Conservation (phyloP, 2,329 filamentous ascomycete species). For the Phialemoniopsis sp. region DNA sequence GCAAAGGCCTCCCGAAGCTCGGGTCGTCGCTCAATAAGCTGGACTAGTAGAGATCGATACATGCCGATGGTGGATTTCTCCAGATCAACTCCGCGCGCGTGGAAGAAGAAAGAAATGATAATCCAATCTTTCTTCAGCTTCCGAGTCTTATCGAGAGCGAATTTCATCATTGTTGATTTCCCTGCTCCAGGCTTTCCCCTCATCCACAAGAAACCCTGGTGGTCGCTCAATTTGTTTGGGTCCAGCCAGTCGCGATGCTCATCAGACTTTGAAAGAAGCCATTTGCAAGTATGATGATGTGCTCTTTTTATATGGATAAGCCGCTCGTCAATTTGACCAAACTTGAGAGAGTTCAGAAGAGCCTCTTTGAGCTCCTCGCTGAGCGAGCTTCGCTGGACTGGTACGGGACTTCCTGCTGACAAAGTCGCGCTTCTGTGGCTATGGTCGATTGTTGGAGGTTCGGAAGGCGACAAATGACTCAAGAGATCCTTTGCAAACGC, state of each 20-base stretch:
- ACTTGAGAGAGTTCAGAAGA: constrained; percentile 11
- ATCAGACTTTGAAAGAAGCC: constrained; percentile 13
- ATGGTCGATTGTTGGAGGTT: background rate
- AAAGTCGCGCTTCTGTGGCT: too few species aligned
- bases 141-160: constrained; percentile 13
- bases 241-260: constrained; percentile 28
- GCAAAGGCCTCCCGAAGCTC: constrained; percentile 25
- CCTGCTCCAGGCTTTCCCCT: constrained; percentile 35
- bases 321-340: constrained; percentile 13
- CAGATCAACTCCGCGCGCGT: constrained; percentile 33
- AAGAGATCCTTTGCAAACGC: constrained; percentile 17
- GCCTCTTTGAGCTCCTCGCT: constrained; percentile 1
- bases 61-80: constrained; percentile 40
- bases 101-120: constrained; percentile 40
- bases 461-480: background rate
- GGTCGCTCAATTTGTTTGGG: constrained; percentile 11
- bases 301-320: constrained; percentile 10
- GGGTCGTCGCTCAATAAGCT: constrained; percentile 29
- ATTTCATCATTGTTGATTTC: constrained; percentile 40
- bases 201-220: constrained; percentile 37
- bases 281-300: constrained; percentile 16
- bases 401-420: too few species aligned
- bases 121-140: constrained; percentile 1
- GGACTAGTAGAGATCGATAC: constrained; percentile 40
- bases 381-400: background rate